Evolutionary conservation across 2,329 filamentous ascomycete genomes (phyloP).

Genomic region (Aspergillus hiratsukae): DNA sequence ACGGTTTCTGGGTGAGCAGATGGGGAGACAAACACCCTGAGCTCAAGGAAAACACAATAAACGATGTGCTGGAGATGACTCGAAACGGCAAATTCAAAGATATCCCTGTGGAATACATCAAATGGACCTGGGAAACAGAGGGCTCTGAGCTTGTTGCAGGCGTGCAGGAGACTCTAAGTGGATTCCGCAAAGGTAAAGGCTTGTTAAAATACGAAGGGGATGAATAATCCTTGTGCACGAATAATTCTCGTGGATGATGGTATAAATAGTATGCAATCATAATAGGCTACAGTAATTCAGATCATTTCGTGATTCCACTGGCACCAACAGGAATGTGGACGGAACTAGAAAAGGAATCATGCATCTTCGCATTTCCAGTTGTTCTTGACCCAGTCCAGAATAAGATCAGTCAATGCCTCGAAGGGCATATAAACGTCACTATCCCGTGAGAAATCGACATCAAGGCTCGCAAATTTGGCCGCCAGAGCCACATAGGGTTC

Average conservation of each 20-base stretch:
- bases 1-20: conserved; percentile 90
- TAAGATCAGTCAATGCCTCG: conserved; percentile 53
- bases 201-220: conserved; percentile 71
- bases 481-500: conserved; percentile 75
- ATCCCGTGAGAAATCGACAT: conserved; percentile 45
- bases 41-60: conserved; percentile 74
- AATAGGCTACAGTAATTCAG: background rate
- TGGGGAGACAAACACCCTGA: conserved; percentile 75
- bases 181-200: conserved; percentile 82
- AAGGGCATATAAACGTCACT: conserved; percentile 50
- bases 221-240: conserved; percentile 19
- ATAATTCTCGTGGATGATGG: conserved; percentile 6
- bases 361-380: conserved; percentile 46
- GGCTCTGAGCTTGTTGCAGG: conserved; percentile 64
- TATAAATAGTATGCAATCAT: background rate
- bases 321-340: background rate
- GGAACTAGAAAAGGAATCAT: background rate
- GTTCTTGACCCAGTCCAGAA: conserved; percentile 55
- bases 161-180: conserved; percentile 76
- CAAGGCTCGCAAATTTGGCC: conserved; percentile 57
- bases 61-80: conserved; percentile 74
- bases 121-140: conserved; percentile 78
- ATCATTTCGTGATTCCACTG: background rate
- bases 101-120: conserved; percentile 73
- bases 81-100: conserved; percentile 74